These are phyloP conservation scores for Hagleromyces aurorensis DNA, from an alignment of 805 yeast species.

Conservation along the genomic window DNA sequence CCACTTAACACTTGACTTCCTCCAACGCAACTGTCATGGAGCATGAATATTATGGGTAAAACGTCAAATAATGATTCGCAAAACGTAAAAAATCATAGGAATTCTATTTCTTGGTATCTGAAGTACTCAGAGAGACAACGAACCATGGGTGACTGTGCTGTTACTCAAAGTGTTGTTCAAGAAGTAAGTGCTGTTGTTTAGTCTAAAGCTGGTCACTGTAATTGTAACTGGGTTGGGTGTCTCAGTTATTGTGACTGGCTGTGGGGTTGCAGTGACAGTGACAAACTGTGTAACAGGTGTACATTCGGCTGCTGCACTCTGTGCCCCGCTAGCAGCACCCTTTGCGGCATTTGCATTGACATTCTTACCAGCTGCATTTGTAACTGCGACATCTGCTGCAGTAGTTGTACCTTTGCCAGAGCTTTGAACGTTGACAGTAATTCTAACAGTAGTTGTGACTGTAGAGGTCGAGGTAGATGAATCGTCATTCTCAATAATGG, in stretches of 20 bases:
- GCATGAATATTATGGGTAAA: no score
- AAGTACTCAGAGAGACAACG: no score
- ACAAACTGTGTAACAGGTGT: slow-evolving; percentile 12
- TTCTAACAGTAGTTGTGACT: slow-evolving; percentile 17
- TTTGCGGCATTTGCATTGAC: slow-evolving; percentile 7
- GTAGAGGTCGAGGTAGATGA: slow-evolving; percentile 16
- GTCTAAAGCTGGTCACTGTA: no score
- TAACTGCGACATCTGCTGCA: slow-evolving; percentile 5
- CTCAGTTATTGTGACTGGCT: slow-evolving; percentile 15
- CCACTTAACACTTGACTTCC: no score
- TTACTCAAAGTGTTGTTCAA: no score
- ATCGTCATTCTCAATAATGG: slow-evolving; percentile 3
- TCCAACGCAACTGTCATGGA: no score
- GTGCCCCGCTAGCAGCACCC: slow-evolving; percentile 1
- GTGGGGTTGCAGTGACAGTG: slow-evolving; percentile 19
- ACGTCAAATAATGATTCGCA: no score
- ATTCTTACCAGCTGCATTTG: slow-evolving; percentile 4
- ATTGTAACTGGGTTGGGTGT: no score
- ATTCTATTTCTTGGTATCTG: no score
- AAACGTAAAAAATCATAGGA: no score
- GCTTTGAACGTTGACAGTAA: slow-evolving; percentile 13
- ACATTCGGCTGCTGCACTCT: slow-evolving; percentile 8
- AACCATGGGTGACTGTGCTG: no score
- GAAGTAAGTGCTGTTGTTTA: no score
- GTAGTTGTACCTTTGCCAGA: slow-evolving; percentile 2